Base-by-base conservation (phyloP, 208 protist genomes). In the Kentomonas sorsogonicus region DNA sequence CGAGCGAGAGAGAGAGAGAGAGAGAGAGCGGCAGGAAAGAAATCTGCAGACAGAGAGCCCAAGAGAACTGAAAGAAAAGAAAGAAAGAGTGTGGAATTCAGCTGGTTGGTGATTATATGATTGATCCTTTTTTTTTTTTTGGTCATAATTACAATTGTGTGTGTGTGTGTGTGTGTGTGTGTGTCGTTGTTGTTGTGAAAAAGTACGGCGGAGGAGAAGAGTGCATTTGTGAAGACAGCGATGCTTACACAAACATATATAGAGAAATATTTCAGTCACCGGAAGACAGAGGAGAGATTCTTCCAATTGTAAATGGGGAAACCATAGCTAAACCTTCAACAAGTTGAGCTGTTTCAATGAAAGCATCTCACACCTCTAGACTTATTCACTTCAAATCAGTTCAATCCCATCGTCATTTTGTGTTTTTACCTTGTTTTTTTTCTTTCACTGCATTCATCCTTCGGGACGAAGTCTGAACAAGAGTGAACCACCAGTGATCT, bases 61-160 rank as follows among this genome's bases (percentile, higher is more conserved):
- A 18, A 48, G 30, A 31, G 22, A 48, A 47, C 15, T 23, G 33
- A 60, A 60, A 30, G 44, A 60, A 11, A 43, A 39, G 48, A 31
- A 31, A 44, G 26, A 6, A n/a, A n/a, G 46, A 15, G 15, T 39
- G 34, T 27, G 27, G 22, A 53, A 53, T 22, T 25, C 10, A 63
- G 36, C 3, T 5, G 7, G 60, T 23, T 46, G 25, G 44, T 41
- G 34, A 47, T 13, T 45, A 34, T 26, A 62, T 50, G 29, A 45
- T 54, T 45, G 20, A 40, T 40, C 13, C 46, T 62, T 36, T 40
- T 26, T 66, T 41, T 53, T 23, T 59, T 63, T 50, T 55, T 29
- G 18, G 36, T 27, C 23, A 13, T 7, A 13, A 16, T 52, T 20
- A 20, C 44, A 25, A 13, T 10, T 4, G 23, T 25, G 23, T 41